A percentile compares a stretch with the other conserved stretches of the same genome.
Evolutionary conservation across 75 land plant genomes (phyloP).

Genomic region (Ceratopteris richardii): DNA sequence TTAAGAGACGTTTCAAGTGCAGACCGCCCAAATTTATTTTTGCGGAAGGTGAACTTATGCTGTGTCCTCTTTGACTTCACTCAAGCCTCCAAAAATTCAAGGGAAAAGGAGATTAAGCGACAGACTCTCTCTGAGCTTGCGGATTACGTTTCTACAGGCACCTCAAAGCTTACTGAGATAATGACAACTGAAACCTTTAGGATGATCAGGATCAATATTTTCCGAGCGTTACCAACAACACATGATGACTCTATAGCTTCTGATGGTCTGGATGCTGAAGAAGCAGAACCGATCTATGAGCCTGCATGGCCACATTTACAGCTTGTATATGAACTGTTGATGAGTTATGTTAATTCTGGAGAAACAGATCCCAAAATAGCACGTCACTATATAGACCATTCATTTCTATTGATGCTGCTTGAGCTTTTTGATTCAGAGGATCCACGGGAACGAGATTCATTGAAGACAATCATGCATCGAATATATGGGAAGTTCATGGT

Average conservation of each 20-base stretch:
- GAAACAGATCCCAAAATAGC: slow-evolving; percentile 36
- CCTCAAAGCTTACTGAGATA: slow-evolving; percentile 41
- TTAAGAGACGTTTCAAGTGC: slow-evolving; percentile 52
- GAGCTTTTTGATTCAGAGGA: slow-evolving; percentile 50
- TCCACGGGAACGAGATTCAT: slow-evolving; percentile 38
- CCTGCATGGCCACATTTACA: slow-evolving; percentile 50
- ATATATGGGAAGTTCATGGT: slow-evolving; percentile 44
- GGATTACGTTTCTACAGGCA: slow-evolving; percentile 56
- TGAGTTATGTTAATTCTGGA: slow-evolving; percentile 16
- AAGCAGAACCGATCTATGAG: slow-evolving; percentile 3
- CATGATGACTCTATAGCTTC: not conserved
- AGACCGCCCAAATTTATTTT: slow-evolving; percentile 46
- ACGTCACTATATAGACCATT: slow-evolving; percentile 15
- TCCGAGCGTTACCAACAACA: slow-evolving; percentile 33
- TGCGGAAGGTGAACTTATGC: slow-evolving; percentile 55
- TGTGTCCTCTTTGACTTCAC: slow-evolving; percentile 50
- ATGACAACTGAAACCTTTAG: slow-evolving; percentile 38
- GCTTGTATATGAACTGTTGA: slow-evolving; percentile 44
- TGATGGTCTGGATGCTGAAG: slow-evolving; percentile 32
- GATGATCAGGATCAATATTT: slow-evolving; percentile 24
- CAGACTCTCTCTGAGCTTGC: slow-evolving; percentile 60
- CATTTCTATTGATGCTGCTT: slow-evolving; percentile 33
- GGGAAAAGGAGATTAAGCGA: slow-evolving; percentile 71
- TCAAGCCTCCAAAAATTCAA: slow-evolving; percentile 34
- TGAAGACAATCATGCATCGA: slow-evolving; percentile 46